A percentile compares a stretch with the other conserved stretches of the same genome.
These are phyloP conservation scores for Boletus reticuloceps DNA, from an alignment of 768 basidiomycete genomes.

Conservation along the genomic window DNA sequence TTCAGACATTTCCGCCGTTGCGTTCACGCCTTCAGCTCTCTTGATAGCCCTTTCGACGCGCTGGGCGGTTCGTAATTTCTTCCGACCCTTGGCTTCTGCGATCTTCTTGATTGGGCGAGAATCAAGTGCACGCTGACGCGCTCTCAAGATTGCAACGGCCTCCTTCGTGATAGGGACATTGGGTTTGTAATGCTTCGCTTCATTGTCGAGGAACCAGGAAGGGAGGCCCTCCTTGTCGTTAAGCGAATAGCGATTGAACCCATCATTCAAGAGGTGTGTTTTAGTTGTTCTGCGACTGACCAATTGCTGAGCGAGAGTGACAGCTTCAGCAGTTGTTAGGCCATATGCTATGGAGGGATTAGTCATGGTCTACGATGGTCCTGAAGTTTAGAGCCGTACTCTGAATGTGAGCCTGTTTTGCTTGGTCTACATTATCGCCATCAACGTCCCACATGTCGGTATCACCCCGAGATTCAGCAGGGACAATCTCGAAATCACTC, in stretches of 20 bases:
- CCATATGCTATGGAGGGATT: slow-evolving; percentile 59
- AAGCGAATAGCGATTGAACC: slow-evolving; percentile 91
- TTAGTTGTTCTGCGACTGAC: slow-evolving; percentile 89
- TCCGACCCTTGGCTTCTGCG: slow-evolving; percentile 96
- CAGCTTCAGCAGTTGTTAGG: slow-evolving; percentile 82
- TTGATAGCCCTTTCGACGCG: slow-evolving; percentile 89
- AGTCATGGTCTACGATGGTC: neutral
- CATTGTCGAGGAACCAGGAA: slow-evolving; percentile 97
- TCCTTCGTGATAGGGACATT: slow-evolving; percentile 98
- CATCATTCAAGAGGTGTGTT: slow-evolving; percentile 88
- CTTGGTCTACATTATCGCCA: slow-evolving; percentile 69
- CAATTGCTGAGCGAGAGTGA: slow-evolving; percentile 86
- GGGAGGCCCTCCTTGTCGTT: slow-evolving; percentile 92
- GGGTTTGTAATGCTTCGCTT: slow-evolving; percentile 86
- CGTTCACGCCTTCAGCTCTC: slow-evolving; percentile 92
- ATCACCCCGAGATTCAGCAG: slow-evolving; percentile 55
- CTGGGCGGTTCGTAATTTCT: slow-evolving; percentile 86
- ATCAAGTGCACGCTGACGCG: slow-evolving; percentile 90
- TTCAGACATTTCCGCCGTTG: slow-evolving; percentile 89
- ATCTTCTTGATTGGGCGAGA: slow-evolving; percentile 99
- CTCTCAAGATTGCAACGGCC: slow-evolving; percentile 79
- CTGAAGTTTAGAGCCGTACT: slow-evolving; percentile 45
- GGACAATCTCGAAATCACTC: slow-evolving; percentile 72
- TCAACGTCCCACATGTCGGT: slow-evolving; percentile 79
- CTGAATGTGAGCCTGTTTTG: slow-evolving; percentile 60